phyloP scores from a whole-genome alignment of 768 basidiomycete species.

The Guyanaporus albipodus region DNA sequence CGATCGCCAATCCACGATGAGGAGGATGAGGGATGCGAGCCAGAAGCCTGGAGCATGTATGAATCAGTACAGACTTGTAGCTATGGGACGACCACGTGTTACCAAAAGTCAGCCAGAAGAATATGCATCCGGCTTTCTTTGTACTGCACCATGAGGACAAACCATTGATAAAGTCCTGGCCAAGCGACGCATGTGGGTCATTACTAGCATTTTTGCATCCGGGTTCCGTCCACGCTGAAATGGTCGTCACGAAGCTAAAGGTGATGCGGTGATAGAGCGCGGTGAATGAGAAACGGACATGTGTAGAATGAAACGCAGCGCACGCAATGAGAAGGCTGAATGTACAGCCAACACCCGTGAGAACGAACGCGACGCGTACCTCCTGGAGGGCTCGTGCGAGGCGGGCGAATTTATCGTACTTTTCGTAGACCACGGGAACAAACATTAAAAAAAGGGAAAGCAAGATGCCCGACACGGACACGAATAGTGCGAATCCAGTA shows the following conservation, averaged over 20 bases:
- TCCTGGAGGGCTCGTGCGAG: constrained; percentile 81
- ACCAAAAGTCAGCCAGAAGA: constrained; percentile 87
- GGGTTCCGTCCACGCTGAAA: constrained; percentile 82
- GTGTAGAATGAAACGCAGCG: constrained; percentile 32
- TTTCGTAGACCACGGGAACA: constrained; percentile 79
- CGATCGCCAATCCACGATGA: constrained; percentile 73
- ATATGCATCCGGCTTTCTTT: constrained; percentile 86
- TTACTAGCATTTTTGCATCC: constrained; percentile 84
- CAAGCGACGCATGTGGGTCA: constrained; percentile 73
- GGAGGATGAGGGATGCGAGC: constrained; percentile 61
- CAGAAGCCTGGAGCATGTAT: constrained; percentile 55
- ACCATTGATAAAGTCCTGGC: constrained; percentile 61
- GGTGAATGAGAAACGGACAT: constrained; percentile 15
- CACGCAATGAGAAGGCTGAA: constrained; percentile 75
- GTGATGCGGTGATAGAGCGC: not conserved
- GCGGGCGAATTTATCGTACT: constrained; percentile 75
- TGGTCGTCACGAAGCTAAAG: constrained; percentile 68
- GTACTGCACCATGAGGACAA: constrained; percentile 85
- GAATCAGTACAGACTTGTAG: constrained; percentile 4
- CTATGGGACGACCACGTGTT: not conserved
- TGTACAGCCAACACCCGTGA: constrained; percentile 64
- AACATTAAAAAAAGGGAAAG: constrained; percentile 70
- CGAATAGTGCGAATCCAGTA: constrained; percentile 80
- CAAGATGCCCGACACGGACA: constrained; percentile 67
- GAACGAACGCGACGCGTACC: constrained; percentile 78